These are phyloP conservation scores for Acer campestre DNA, from an alignment of 345 rosid genomes.

Conservation along the genomic window DNA sequence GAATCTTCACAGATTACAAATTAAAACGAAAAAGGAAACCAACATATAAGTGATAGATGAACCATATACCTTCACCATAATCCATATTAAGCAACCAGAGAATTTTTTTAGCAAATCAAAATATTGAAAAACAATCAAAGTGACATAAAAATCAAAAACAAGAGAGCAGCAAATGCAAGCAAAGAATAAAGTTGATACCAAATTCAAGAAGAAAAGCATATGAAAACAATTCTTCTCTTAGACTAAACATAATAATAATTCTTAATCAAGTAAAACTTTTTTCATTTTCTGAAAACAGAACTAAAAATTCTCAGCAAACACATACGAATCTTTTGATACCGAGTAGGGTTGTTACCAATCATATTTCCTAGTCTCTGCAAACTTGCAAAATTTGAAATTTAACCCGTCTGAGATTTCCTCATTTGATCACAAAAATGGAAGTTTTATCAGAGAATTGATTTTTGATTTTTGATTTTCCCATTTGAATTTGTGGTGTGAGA, in stretches of 20 bases:
- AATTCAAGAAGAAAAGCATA: constrained; percentile 29
- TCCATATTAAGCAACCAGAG: constrained; percentile 33
- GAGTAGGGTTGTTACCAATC: constrained; percentile 37
- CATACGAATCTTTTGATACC: constrained; percentile 33
- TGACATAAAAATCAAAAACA: background rate
- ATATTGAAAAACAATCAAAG: constrained; percentile 5
- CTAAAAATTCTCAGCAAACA: constrained; percentile 7
- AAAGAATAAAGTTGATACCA: constrained; percentile 31
- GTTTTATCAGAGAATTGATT: constrained; percentile 16
- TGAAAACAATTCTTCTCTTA: background rate
- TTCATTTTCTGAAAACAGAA: background rate
- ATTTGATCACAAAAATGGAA: constrained; percentile 4
- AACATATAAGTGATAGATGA: background rate
- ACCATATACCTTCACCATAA: constrained; percentile 33
- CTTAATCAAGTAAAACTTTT: background rate
- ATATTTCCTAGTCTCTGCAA: constrained; percentile 35
- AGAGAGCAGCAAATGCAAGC: constrained; percentile 19
- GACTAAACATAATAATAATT: background rate
- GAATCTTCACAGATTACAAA: no score
- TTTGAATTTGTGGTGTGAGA: constrained; percentile 23
- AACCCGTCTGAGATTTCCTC: background rate
- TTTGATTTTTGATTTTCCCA: background rate
- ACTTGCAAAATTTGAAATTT: background rate
- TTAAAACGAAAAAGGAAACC: background rate
- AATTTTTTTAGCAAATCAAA: background rate